Evolutionary conservation across 257 asterid genomes (phyloP), one percentile per base, ranked within the genome.

Genomic region (Nyctanthes arbortristis): DNA sequence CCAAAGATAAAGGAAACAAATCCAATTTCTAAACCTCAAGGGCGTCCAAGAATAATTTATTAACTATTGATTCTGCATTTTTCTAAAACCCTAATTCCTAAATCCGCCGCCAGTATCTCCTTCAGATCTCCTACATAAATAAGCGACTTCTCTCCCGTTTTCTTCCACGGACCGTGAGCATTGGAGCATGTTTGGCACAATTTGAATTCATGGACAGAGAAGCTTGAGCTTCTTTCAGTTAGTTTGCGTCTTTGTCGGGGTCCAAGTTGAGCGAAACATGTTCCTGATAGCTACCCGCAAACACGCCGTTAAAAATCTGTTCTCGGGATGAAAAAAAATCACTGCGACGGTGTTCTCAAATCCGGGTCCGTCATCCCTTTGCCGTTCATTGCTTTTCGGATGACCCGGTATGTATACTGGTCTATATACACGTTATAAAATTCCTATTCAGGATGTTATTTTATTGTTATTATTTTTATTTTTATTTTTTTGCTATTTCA

Each of bases 311-410:
- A 66, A 75, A 63, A 76, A 39, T 70, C 59, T 73, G 43, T 75
- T 70, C 56, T 49, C 79, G 14, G n/a, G n/a, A n/a, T 18, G 65
- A 20, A 52, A 13, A 29, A 76, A 39, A 78, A 47, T 82, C 14
- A 57, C 82, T 34, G 22, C 79, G 61, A 24, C 75, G 40, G 52
- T 81, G 59, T 69, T 47, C 31, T 25, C 78, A 28, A 73, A 52
- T 67, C 82, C 59, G 24, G 35, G 5, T 69, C 22, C 71, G 14
- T 77, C 82, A 35, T 73, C 79, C 33, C 69, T 79, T 52, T 81
- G 78, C 69, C 76, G 81, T 56, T 77, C 67, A 37, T 81, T 73
- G 29, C 69, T 81, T 58, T 77, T 84, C 9, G 66, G 84, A 84
- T 78, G 59, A 7, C 37, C 60, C 18, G 0, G 3, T 2, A 4